Evolutionary conservation across 2,329 filamentous ascomycete genomes (phyloP).

Genomic region (Nigrospora sphaerica): DNA sequence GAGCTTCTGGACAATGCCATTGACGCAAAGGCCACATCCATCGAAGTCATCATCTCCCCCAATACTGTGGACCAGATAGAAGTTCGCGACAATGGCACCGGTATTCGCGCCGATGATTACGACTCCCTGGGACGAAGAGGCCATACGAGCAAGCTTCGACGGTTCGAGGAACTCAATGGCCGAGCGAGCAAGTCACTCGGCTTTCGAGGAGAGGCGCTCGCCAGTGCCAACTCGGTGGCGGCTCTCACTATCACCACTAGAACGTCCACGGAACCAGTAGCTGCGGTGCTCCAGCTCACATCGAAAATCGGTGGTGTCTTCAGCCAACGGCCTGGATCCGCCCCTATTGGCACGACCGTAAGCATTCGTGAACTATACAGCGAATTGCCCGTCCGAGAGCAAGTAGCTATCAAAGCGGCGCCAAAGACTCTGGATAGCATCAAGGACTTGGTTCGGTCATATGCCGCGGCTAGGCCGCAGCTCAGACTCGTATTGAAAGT

Average conservation of each 20-base stretch:
- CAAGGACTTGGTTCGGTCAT: conserved; percentile 53
- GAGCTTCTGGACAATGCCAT: conserved; percentile 74
- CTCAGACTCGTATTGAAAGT: conserved; percentile 56
- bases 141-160: conserved; percentile 66
- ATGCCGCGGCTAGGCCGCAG: conserved; percentile 59
- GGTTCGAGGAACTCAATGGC: conserved; percentile 52
- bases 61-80: conserved; percentile 65
- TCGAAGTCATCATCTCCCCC: conserved; percentile 57
- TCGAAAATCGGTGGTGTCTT: conserved; percentile 31
- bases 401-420: conserved; percentile 49
- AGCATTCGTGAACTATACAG: conserved; percentile 52
- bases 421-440: conserved; percentile 49
- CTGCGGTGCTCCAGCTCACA: conserved; percentile 37
- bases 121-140: conserved; percentile 55
- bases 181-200: conserved; percentile 58
- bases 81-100: conserved; percentile 67
- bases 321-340: conserved; percentile 31
- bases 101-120: conserved; percentile 58
- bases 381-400: conserved; percentile 55
- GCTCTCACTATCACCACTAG: conserved; percentile 57
- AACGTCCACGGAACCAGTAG: conserved; percentile 53
- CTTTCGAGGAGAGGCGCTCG: conserved; percentile 69
- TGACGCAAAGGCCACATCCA: conserved; percentile 59
- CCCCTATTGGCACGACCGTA: conserved; percentile 64
- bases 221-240: conserved; percentile 55